Base-by-base conservation (phyloP, 2,329 filamentous ascomycete genomes). In the Aspergillus quadricinctus region DNA sequence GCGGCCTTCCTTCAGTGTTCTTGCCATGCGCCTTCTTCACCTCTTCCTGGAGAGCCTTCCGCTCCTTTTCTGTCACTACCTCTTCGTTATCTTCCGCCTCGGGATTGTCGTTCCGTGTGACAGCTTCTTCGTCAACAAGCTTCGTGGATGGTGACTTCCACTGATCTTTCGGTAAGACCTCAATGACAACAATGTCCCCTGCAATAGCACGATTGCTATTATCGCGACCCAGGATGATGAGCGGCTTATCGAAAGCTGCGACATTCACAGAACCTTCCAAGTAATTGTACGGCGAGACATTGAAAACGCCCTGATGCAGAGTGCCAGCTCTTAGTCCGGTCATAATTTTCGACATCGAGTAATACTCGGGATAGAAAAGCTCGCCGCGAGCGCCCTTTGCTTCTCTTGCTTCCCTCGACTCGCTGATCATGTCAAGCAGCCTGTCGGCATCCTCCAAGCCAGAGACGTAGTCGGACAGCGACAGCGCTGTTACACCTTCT, bases 81-180 rank as follows among this genome's bases (percentile, higher is more conserved):
- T 88, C 88, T 58, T 86, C 85, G 27, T 82, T 83, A 6, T 83
- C 82, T 58, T 95, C 93, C 4, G 83, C 83, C 62, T 97, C 94
- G 1, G 94, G 88, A 65, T 96, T 96, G 68, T 99, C 94, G 67
- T 99, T 91, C 73, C 89, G 91, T 53, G 92, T 96, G 41, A 97
- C 79, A 1, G 88, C 83, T 65, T 97, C 93, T 72, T 99, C 94
- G 64, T 99, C 94, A 31, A 99, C 87, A 49, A 99, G 93, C 72
- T 96, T 96, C 3, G 90, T 93, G 1, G 93, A 97, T 1, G 94
- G 92, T 48, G 89, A 87, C 75, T 97, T 97, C 94, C 94, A 99
- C 72, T 97, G 93, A 55, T 96, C 91, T 72, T 92, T 89, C 0
- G 94, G 92, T 2, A 99, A 79, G 3, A 99, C 84, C 73, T 99